Conservation (phyloP, 345 rosid genomes). For the Eutrema yunnanense region DNA sequence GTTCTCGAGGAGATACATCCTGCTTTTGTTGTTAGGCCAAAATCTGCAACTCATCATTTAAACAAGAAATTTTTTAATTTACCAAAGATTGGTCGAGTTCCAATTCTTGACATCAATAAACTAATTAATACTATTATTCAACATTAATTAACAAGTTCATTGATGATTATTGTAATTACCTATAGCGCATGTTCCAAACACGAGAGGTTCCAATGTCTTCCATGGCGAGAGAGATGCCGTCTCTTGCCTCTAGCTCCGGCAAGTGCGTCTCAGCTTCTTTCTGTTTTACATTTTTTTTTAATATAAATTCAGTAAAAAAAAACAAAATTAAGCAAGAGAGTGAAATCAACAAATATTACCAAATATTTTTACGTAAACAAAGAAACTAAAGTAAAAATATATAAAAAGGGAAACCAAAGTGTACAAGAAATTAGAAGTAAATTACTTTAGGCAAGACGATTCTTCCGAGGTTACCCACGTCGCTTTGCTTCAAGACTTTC, state of each 20-base stretch:
- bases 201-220: constrained; percentile 98
- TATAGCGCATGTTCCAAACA: constrained; percentile 97
- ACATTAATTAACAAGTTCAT: neutral
- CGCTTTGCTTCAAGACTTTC: constrained; percentile 97
- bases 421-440: constrained; percentile 15
- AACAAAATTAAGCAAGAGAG: neutral
- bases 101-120: neutral
- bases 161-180: constrained; percentile 32
- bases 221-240: constrained; percentile 92
- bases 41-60: constrained; percentile 66
- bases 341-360: neutral
- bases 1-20: constrained; percentile 99
- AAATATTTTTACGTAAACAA: neutral
- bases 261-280: constrained; percentile 98
- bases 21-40: constrained; percentile 99
- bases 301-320: neutral
- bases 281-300: constrained; percentile 29
- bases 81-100: neutral
- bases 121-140: neutral
- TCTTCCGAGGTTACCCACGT: constrained; percentile 94
- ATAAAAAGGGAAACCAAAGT: neutral
- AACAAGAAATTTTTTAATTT: neutral
- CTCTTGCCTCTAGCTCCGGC: constrained; percentile 94
- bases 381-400: neutral
- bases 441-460: constrained; percentile 87